phyloP scores from a whole-genome alignment of 1,284 basidiomycete species.

The Cryptococcus sp. region DNA sequence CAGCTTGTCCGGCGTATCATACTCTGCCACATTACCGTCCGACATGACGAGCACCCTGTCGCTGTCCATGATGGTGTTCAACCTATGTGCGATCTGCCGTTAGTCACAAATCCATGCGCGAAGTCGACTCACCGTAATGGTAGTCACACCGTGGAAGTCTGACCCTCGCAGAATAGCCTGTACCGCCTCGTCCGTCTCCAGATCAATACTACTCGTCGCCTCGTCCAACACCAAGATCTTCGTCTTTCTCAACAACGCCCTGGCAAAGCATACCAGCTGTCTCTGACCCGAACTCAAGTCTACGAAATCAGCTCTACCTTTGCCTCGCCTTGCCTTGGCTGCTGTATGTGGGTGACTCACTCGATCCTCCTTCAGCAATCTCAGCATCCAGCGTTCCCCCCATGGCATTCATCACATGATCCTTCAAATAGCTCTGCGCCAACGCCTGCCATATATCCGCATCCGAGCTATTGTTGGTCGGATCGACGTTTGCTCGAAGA shows the following conservation, averaged over 20 bases:
- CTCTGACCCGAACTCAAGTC: constrained; percentile 80
- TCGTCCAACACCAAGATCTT: constrained; percentile 88
- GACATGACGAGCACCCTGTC: constrained; percentile 79
- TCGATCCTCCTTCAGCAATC: constrained; percentile 70
- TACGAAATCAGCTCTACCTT: neutral
- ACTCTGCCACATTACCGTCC: constrained; percentile 66
- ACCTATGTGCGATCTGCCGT: constrained; percentile 59
- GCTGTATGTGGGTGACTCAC: constrained; percentile 11
- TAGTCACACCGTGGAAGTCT: constrained; percentile 58
- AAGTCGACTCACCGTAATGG: constrained; percentile 59
- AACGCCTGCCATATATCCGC: constrained; percentile 77
- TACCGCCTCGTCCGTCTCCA: constrained; percentile 75
- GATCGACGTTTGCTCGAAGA: constrained; percentile 50
- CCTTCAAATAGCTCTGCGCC: constrained; percentile 55
- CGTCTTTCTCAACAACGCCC: constrained; percentile 70
- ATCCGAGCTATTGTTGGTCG: constrained; percentile 56
- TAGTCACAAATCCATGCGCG: no score
- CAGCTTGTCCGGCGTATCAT: constrained; percentile 63
- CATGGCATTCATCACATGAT: constrained; percentile 62
- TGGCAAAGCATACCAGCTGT: constrained; percentile 75
- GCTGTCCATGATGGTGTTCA: constrained; percentile 86
- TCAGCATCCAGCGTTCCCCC: constrained; percentile 68
- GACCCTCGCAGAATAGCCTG: constrained; percentile 43
- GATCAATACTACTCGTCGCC: constrained; percentile 63
- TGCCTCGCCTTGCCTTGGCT: neutral